A percentile compares a stretch with the other conserved stretches of the same genome.
phyloP scores from a whole-genome alignment of 2,329 filamentous ascomycete species.

The Fusarium nelsonii region DNA sequence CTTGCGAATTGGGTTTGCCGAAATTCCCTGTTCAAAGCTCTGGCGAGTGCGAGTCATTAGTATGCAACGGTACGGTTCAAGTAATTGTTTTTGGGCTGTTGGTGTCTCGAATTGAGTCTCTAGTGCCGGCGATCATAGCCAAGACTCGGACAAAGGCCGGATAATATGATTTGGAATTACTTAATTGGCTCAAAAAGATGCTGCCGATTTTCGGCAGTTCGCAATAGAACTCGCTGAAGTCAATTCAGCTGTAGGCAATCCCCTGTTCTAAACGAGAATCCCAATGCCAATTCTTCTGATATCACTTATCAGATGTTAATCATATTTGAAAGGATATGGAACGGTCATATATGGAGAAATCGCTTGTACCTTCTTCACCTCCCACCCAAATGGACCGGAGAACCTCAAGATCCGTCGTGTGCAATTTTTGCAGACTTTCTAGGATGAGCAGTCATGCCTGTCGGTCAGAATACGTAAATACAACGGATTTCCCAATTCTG shows the following conservation, averaged over 20 bases:
- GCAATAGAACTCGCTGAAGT: background rate
- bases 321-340: too few relatives aligned
- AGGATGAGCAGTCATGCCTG: background rate
- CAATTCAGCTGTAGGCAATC: background rate
- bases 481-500: background rate
- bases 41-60: conserved; percentile 1
- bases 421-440: too few relatives aligned
- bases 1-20: background rate
- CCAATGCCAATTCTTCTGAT: too few relatives aligned
- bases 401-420: background rate
- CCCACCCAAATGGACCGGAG: background rate
- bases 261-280: background rate
- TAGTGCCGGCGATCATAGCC: background rate
- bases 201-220: background rate
- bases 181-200: background rate
- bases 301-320: too few relatives aligned
- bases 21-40: background rate
- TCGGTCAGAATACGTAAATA: background rate
- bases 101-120: background rate
- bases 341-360: background rate
- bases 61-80: background rate
- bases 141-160: background rate
- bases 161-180: background rate
- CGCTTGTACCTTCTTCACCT: background rate
- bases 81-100: background rate